phyloP scores from a whole-genome alignment of 2,329 filamentous ascomycete genomes.

The Penicillium sp. region DNA sequence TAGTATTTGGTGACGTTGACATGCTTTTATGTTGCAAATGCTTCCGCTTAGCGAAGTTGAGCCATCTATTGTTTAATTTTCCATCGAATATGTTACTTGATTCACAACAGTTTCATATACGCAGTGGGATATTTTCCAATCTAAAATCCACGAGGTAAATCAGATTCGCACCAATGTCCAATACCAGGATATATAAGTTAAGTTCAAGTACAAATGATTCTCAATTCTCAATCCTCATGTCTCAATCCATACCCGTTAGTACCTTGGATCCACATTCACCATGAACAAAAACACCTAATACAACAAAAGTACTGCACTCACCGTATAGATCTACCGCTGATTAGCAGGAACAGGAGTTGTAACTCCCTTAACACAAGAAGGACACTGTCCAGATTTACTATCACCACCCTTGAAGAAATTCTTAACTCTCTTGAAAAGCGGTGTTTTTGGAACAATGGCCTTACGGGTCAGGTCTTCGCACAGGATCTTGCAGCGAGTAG shows the following conservation, averaged over 20 bases:
- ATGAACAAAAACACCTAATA: too few relatives aligned
- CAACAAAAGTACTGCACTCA: too few relatives aligned
- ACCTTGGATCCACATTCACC: too few relatives aligned
- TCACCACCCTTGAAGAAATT: background rate
- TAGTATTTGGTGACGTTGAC: slow-evolving; percentile 39
- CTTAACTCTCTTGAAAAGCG: background rate
- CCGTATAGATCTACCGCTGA: background rate
- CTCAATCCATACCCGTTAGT: too few relatives aligned
- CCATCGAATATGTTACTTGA: background rate
- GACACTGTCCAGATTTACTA: background rate
- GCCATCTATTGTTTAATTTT: background rate
- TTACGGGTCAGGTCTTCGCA: background rate
- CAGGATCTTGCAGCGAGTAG: background rate
- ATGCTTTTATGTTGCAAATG: background rate
- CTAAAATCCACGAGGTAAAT: too few relatives aligned
- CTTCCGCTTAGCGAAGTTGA: background rate
- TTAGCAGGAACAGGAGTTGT: background rate
- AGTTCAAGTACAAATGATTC: too few relatives aligned
- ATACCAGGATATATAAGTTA: too few relatives aligned
- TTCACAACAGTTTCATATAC: background rate
- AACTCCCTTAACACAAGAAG: background rate
- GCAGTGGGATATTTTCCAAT: too few relatives aligned
- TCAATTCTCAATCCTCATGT: too few relatives aligned
- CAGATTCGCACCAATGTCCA: too few relatives aligned
- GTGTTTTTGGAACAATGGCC: background rate